Base-by-base conservation (phyloP, 768 basidiomycete species). In the Leccinum incarnatum region DNA sequence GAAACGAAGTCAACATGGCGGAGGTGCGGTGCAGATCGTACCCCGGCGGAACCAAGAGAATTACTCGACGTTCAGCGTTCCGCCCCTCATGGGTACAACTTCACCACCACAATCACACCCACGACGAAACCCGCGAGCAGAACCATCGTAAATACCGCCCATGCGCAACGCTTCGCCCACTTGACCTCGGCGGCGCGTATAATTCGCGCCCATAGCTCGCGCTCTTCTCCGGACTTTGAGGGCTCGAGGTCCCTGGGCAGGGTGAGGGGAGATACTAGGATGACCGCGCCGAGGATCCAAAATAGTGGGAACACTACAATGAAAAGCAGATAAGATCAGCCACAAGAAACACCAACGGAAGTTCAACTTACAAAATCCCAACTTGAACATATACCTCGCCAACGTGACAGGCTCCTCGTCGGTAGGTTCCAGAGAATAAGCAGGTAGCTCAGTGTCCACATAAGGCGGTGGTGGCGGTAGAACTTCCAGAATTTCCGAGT, bases 301-400 rank as follows among this genome's bases (percentile, higher is more conserved):
- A 81, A 76, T 12, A 74, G 76, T n/a, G 80, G 80, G 69, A 79
- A 81, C 53, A 81, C 81, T 80, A 61, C 1, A 36, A 60, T 15
- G 57, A 29, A 21, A 30, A 10, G 30, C 1, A 5, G 17, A 53
- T 10, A 9, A 2, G n/a, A 29, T 53, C 55, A 57, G 36, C 54
- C 17, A 3, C 49, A 23, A 17, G 8, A 11, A 17, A 19, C 25
- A 7, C 10, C 6, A n/a, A 8, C 12, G 19, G 15, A 58, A 7
- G 11, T 6, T 15, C 51, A 5, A 75, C 81, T 68, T 61, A 82
- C 81, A 29, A 65, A 82, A 82, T 23, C 81, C 81, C 29, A 76
- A 79, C 59, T 75, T 79, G 74, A 82, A 82, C 40, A 82, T 72
- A 62, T 78, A 77, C 68, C 69, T 74, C 1, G 79, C 80, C 56